phyloP scores from a whole-genome alignment of 305 asterid genomes.

The Lippia alba region DNA sequence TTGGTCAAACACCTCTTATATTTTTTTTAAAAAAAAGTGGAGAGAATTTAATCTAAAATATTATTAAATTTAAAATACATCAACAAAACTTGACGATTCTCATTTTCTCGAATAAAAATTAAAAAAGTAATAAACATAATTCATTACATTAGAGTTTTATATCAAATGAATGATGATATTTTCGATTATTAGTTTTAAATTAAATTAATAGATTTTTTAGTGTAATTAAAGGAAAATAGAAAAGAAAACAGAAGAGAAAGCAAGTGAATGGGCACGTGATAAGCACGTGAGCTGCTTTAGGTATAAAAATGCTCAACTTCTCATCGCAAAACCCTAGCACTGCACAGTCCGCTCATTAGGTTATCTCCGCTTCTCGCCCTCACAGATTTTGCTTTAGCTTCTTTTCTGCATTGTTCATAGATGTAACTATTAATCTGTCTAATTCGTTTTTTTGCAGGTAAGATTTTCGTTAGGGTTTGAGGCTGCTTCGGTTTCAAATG shows the following conservation, averaged over 20 bases:
- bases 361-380: neutral
- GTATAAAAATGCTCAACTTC: conserved; percentile 2
- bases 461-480: neutral
- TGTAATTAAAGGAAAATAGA: neutral
- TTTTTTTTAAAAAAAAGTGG: no score
- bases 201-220: no score
- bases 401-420: neutral
- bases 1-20: no score
- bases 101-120: no score
- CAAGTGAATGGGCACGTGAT: conserved; percentile 23
- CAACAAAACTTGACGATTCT: no score
- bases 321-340: conserved; percentile 39
- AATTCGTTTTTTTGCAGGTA: conserved; percentile 23
- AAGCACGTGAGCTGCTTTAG: conserved; percentile 19
- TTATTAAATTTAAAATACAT: no score
- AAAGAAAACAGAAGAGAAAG: neutral
- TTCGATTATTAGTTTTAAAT: no score
- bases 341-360: conserved; percentile 26
- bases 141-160: no score
- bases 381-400: neutral
- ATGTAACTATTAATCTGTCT: neutral
- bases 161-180: no score
- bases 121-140: no score
- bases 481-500: conserved; percentile 38
- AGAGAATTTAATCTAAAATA: no score